phyloP scores from a whole-genome alignment of 2,329 filamentous ascomycete species.

The Fusarium irregulare region DNA sequence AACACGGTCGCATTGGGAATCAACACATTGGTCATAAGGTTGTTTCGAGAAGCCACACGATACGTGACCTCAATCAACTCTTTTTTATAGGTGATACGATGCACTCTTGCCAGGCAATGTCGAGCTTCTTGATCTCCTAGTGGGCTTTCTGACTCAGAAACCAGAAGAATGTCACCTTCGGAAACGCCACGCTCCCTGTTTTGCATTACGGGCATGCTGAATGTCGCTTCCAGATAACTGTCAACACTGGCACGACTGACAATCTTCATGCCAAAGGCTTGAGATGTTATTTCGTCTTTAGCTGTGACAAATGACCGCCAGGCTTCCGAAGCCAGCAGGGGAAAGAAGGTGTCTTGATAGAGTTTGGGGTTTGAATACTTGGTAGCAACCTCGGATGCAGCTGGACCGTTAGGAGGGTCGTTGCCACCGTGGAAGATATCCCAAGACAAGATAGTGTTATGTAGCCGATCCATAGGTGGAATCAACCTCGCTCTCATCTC shows the following conservation, averaged over 20 bases:
- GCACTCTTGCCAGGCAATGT: slow-evolving; percentile 88
- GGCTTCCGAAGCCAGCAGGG: slow-evolving; percentile 89
- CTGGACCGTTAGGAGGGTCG: slow-evolving; percentile 80
- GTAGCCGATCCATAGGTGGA: slow-evolving; percentile 86
- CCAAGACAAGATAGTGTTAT: slow-evolving; percentile 90
- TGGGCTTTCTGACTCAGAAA: slow-evolving; percentile 80
- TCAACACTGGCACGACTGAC: slow-evolving; percentile 90
- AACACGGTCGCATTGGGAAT: slow-evolving; percentile 76
- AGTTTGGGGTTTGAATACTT: slow-evolving; percentile 79
- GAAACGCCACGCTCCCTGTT: slow-evolving; percentile 78
- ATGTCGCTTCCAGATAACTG: slow-evolving; percentile 91
- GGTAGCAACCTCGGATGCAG: slow-evolving; percentile 80
- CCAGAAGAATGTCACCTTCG: slow-evolving; percentile 89
- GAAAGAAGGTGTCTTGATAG: slow-evolving; percentile 91
- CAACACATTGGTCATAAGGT: slow-evolving; percentile 71
- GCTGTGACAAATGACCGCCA: slow-evolving; percentile 94
- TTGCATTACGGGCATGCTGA: slow-evolving; percentile 76
- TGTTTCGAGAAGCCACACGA: slow-evolving; percentile 76
- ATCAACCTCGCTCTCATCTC: slow-evolving; percentile 94
- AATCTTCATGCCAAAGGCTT: slow-evolving; percentile 87
- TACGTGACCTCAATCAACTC: slow-evolving; percentile 86
- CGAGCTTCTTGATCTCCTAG: slow-evolving; percentile 72
- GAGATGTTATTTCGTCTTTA: slow-evolving; percentile 85
- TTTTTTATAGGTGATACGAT: slow-evolving; percentile 83
- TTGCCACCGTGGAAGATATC: slow-evolving; percentile 92